Conservation (phyloP, 305 asterid species). For the Euphrasia arctica region DNA sequence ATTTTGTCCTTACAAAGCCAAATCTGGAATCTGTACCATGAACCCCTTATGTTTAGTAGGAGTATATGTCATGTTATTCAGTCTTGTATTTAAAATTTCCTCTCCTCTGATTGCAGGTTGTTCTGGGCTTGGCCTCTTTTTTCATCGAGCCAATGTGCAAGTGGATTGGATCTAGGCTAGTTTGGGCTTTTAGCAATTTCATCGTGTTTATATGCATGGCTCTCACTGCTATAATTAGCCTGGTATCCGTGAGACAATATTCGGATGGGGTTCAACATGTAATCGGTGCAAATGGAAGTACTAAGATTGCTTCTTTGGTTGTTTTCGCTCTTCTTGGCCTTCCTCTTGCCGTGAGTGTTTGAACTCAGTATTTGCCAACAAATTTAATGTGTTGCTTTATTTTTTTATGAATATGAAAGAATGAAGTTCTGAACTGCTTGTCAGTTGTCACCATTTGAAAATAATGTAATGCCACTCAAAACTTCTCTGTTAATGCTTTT, state of each 20-base stretch:
- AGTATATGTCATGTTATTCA: conserved; percentile 1
- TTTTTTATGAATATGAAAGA: not conserved
- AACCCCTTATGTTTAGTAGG: conserved; percentile 11
- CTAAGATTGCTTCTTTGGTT: conserved; percentile 83
- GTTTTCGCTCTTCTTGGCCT: conserved; percentile 93
- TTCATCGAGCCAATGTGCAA: conserved; percentile 91
- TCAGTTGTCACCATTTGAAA: not conserved
- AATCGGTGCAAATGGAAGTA: conserved; percentile 62
- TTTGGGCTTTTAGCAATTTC: conserved; percentile 91
- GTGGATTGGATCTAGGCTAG: conserved; percentile 80
- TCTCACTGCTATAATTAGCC: conserved; percentile 80
- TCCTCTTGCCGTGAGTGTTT: conserved; percentile 89
- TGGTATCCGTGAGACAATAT: conserved; percentile 54
- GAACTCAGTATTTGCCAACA: conserved; percentile 14
- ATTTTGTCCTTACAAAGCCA: too few relatives aligned
- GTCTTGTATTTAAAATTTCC: conserved; percentile 1
- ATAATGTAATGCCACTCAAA: conserved; percentile 5
- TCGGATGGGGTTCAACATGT: conserved; percentile 74
- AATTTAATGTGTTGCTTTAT: not conserved
- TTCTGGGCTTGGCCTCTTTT: conserved; percentile 87
- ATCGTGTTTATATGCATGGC: conserved; percentile 90
- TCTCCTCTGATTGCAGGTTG: conserved; percentile 56
- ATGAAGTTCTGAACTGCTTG: conserved; percentile 11
- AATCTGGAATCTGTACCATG: too few relatives aligned
- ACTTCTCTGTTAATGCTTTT: conserved; percentile 21